These are phyloP conservation scores for Ophiostoma sp. DNA, from an alignment of 2,329 filamentous ascomycete species.

Conservation along the genomic window DNA sequence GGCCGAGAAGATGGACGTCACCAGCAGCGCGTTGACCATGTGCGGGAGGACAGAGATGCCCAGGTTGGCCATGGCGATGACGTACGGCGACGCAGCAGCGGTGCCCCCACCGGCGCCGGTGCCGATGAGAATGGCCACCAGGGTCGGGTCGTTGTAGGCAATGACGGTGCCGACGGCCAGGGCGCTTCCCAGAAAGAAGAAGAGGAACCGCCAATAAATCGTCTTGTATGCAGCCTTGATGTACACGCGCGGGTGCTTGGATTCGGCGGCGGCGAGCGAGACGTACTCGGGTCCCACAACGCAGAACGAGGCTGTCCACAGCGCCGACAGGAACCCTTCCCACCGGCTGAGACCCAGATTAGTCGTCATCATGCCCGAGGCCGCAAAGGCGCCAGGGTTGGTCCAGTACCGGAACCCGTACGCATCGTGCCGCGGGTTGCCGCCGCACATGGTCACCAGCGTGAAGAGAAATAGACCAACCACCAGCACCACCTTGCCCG, in stretches of 20 bases:
- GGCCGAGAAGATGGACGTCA: conserved; percentile 59
- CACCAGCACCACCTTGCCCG: conserved; percentile 51
- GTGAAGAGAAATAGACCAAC: conserved; percentile 58
- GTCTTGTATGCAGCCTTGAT: conserved; percentile 68
- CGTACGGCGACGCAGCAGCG: conserved; percentile 60
- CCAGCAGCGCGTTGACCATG: conserved; percentile 63
- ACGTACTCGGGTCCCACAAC: conserved; percentile 60
- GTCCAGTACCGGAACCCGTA: conserved; percentile 48
- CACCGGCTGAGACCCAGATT: conserved; percentile 43
- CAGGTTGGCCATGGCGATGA: conserved; percentile 70
- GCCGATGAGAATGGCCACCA: conserved; percentile 38
- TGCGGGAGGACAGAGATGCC: conserved; percentile 67
- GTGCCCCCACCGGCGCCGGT: conserved; percentile 41
- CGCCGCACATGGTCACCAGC: conserved; percentile 58
- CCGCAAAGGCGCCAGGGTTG: conserved; percentile 45
- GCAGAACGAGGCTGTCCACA: conserved; percentile 43
- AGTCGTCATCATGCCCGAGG: conserved; percentile 38
- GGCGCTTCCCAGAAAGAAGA: conserved; percentile 68
- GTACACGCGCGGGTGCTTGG: conserved; percentile 65
- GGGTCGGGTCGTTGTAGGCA: conserved; percentile 53
- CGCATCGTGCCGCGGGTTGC: conserved; percentile 51
- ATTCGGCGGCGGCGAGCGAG: conserved; percentile 69
- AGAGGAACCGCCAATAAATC: conserved; percentile 67
- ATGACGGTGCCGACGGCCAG: conserved; percentile 67
- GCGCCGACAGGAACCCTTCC: conserved; percentile 33